phyloP scores from a whole-genome alignment of 1,139 yeast species.

The Debaryomyces coudertii region DNA sequence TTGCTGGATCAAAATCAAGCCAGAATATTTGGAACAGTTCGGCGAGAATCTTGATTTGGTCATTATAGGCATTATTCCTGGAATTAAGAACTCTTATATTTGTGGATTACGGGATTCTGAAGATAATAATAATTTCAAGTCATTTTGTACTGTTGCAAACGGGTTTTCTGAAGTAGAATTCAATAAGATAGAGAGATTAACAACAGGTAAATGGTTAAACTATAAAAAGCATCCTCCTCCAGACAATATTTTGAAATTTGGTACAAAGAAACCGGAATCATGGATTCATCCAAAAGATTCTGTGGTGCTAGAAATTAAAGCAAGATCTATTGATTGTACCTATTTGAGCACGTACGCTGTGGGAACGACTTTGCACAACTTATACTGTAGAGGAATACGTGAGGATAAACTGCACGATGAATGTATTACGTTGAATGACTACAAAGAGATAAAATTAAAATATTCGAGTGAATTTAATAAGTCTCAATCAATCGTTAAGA shows the following conservation, averaged over 20 bases:
- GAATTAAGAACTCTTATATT: conserved; percentile 72
- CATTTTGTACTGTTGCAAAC: conserved; percentile 83
- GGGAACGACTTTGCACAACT: conserved; percentile 73
- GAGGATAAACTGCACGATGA: conserved; percentile 65
- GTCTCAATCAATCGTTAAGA: conserved; percentile 32
- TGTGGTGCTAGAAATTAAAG: conserved; percentile 81
- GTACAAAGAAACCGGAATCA: conserved; percentile 61
- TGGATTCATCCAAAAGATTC: conserved; percentile 85
- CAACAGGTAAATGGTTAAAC: conserved; percentile 65
- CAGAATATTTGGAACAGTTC: conserved; percentile 83
- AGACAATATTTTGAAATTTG: conserved; percentile 53
- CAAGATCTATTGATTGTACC: conserved; percentile 66
- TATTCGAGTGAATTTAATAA: conserved; percentile 29
- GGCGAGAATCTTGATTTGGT: conserved; percentile 85
- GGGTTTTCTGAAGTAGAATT: conserved; percentile 74
- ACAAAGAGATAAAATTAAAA: conserved; percentile 37
- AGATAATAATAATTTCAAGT: conserved; percentile 38
- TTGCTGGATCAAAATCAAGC: conserved; percentile 86
- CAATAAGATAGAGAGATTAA: conserved; percentile 56
- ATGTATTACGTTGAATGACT: conserved; percentile 62
- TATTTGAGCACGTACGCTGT: conserved; percentile 57
- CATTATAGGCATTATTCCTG: conserved; percentile 77
- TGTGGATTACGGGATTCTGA: conserved; percentile 62
- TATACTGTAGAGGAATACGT: conserved; percentile 70
- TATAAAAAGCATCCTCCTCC: conserved; percentile 45